These are phyloP conservation scores for Trichosporon asahii DNA, from an alignment of 1,284 basidiomycete species.

Conservation along the genomic window DNA sequence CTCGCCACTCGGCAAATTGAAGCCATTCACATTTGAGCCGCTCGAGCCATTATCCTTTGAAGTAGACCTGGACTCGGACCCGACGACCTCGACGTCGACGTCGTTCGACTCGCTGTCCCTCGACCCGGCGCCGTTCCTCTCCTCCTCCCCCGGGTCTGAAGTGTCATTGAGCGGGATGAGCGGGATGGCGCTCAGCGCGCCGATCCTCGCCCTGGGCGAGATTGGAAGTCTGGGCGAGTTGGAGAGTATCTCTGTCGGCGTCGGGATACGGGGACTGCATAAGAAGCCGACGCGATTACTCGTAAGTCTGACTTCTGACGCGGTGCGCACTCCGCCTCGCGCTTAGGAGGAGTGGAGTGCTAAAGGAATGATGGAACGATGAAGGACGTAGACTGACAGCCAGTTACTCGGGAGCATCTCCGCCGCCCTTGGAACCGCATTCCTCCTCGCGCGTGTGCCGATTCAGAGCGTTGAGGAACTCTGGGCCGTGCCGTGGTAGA, in stretches of 20 bases:
- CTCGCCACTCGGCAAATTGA: neutral
- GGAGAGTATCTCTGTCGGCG: neutral
- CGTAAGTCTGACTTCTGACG: neutral
- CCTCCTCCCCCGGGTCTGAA: neutral
- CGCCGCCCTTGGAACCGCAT: neutral
- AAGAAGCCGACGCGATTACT: neutral
- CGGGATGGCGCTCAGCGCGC: neutral
- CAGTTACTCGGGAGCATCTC: conserved; percentile 1
- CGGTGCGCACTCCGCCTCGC: too few relatives aligned
- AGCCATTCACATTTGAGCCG: neutral
- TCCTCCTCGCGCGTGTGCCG: neutral
- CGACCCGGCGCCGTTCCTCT: neutral
- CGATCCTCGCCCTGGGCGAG: neutral
- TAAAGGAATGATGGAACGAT: too few relatives aligned
- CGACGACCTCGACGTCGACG: too few relatives aligned
- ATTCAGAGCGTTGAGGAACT: conserved; percentile 1
- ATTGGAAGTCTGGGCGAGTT: neutral
- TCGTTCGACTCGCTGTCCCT: neutral
- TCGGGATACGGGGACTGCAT: neutral
- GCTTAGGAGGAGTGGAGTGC: too few relatives aligned
- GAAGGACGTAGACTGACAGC: neutral
- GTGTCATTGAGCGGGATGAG: neutral
- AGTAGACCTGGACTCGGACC: too few relatives aligned
- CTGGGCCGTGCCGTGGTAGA: conserved; percentile 5
- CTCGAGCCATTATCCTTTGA: neutral